phyloP scores from a whole-genome alignment of 768 basidiomycete species.

The Suillus placidus region DNA sequence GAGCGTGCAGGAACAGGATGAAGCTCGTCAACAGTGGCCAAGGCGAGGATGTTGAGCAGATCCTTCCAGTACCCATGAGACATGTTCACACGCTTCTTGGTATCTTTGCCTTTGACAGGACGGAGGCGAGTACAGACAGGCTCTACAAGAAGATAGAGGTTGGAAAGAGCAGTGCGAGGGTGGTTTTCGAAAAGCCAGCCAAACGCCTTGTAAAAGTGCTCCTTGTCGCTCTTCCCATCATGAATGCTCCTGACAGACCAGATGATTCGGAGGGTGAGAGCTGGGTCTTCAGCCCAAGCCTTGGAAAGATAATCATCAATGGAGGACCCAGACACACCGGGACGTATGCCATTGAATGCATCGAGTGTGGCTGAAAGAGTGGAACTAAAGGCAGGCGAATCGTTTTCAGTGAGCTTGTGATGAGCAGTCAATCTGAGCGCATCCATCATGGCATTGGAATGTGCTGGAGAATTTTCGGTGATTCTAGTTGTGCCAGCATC shows the following conservation, averaged over 20 bases:
- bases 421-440: conserved; percentile 47
- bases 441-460: conserved; percentile 55
- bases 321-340: conserved; percentile 17
- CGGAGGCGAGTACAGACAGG: conserved; percentile 45
- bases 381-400: conserved; percentile 51
- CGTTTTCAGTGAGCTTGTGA: conserved; percentile 52
- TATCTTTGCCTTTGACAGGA: conserved; percentile 29
- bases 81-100: conserved; percentile 13
- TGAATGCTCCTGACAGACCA: conserved; percentile 73
- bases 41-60: conserved; percentile 65
- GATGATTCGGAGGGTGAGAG: conserved; percentile 63
- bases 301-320: conserved; percentile 43
- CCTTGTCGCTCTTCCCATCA: conserved; percentile 65
- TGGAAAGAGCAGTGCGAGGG: conserved; percentile 68
- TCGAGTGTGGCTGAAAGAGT: conserved; percentile 57
- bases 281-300: conserved; percentile 62
- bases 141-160: conserved; percentile 55
- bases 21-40: conserved; percentile 59
- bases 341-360: conserved; percentile 52
- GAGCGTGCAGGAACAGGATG: conserved; percentile 11
- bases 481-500: background rate
- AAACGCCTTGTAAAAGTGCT: conserved; percentile 64
- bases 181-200: conserved; percentile 73
- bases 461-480: conserved; percentile 10
- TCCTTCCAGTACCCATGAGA: conserved; percentile 79